Conservation (phyloP, 371 early-diverging fungal genomes). For the Mortierella sp. region DNA sequence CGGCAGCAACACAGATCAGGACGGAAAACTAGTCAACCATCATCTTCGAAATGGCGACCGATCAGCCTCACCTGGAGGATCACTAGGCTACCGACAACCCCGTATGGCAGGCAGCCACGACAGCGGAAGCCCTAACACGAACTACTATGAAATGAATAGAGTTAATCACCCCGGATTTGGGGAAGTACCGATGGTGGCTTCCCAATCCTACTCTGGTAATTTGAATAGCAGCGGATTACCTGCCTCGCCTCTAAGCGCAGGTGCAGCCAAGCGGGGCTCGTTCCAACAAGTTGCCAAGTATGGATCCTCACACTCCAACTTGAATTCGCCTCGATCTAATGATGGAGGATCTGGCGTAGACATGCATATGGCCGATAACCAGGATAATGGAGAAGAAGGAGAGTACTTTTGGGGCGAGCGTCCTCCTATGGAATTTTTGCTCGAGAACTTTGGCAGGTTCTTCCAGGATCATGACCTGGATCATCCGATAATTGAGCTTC, state of each 20-base stretch:
- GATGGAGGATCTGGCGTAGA: constrained; percentile 28
- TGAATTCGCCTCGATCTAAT: constrained; percentile 41
- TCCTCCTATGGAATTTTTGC: constrained; percentile 81
- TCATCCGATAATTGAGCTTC: constrained; percentile 74
- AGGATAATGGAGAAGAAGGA: constrained; percentile 56
- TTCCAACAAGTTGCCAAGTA: constrained; percentile 53
- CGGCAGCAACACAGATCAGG: constrained; percentile 51
- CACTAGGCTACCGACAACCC: constrained; percentile 22
- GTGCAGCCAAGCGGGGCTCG: constrained; percentile 39
- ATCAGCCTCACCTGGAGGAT: constrained; percentile 47
- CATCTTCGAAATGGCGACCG: constrained; percentile 33
- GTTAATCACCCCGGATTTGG: constrained; percentile 41
- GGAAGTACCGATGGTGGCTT: constrained; percentile 28
- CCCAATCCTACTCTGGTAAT: constrained; percentile 11
- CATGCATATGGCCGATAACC: constrained; percentile 27
- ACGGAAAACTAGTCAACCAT: constrained; percentile 47
- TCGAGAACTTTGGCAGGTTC: constrained; percentile 78
- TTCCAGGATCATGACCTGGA: constrained; percentile 86
- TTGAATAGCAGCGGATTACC: constrained; percentile 37
- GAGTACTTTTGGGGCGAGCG: constrained; percentile 76
- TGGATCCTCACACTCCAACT: constrained; percentile 36
- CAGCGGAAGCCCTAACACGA: constrained; percentile 39
- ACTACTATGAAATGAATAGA: constrained; percentile 36
- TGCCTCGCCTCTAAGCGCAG: constrained; percentile 50
- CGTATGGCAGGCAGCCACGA: constrained; percentile 32